Conservation (phyloP, 441 rosid species). For the Raphanus hybrid region DNA sequence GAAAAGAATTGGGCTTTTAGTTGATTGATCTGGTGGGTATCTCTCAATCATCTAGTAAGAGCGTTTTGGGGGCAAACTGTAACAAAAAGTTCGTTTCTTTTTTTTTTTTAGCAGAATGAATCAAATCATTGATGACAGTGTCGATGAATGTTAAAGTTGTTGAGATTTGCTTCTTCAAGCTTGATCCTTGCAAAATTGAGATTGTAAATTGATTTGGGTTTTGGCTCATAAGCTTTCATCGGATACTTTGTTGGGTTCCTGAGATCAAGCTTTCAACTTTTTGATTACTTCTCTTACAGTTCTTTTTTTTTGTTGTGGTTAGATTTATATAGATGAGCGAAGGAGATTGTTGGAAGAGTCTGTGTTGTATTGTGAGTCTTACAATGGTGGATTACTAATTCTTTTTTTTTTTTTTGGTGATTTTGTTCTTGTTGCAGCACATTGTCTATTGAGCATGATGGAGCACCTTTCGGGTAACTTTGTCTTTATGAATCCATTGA, state of each 20-base stretch:
- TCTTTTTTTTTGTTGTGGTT: too few relatives aligned
- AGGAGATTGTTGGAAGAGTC: too few relatives aligned
- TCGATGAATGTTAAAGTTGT: not conserved
- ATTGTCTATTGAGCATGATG: constrained; percentile 67
- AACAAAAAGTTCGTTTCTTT: constrained; percentile 7
- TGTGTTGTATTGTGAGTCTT: too few relatives aligned
- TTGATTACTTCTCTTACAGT: too few relatives aligned
- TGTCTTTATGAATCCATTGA: not conserved
- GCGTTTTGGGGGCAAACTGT: not conserved
- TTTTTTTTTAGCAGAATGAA: not conserved
- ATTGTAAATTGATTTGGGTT: not conserved
- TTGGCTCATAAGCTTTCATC: too few relatives aligned
- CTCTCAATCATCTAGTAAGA: not conserved
- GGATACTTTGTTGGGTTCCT: too few relatives aligned
- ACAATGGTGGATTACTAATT: not conserved
- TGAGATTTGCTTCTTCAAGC: constrained; percentile 11
- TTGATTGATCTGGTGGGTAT: constrained; percentile 23
- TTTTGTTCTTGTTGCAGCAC: constrained; percentile 54
- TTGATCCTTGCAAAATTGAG: constrained; percentile 1
- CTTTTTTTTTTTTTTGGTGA: not conserved
- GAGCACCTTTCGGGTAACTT: constrained; percentile 86
- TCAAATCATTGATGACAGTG: not conserved
- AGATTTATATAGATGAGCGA: too few relatives aligned
- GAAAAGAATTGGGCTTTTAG: not conserved
- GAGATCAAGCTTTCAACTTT: too few relatives aligned